Evolutionary conservation across 176 grass and related monocot genomes (phyloP).

Genomic region (Elymus sibiricus): DNA sequence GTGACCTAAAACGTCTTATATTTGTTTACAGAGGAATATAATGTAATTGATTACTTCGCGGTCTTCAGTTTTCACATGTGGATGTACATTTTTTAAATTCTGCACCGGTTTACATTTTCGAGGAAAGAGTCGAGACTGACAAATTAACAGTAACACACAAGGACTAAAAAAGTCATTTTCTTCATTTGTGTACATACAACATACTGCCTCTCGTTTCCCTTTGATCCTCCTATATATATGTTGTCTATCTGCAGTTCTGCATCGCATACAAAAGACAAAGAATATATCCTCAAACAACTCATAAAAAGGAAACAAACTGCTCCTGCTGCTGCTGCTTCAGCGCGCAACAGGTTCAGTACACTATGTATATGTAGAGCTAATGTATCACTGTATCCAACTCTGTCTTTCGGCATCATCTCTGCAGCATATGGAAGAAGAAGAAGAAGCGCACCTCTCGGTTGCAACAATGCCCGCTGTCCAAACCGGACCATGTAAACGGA

Average conservation of each 20-base stretch:
- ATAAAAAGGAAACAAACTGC: constrained; percentile 19
- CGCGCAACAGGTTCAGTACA: constrained; percentile 21
- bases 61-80: constrained; percentile 18
- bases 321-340: not conserved
- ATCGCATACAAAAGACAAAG: constrained; percentile 21
- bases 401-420: not conserved
- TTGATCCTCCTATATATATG: constrained; percentile 9
- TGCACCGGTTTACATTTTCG: not conserved
- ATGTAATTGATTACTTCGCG: too few species aligned
- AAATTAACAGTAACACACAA: not conserved
- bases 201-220: constrained; percentile 9
- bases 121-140: not conserved
- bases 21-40: too few species aligned
- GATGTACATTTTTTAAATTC: not conserved
- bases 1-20: too few species aligned
- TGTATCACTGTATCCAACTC: constrained; percentile 25
- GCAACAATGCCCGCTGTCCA: not conserved
- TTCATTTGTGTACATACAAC: constrained; percentile 16
- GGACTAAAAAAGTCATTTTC: not conserved
- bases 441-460: not conserved
- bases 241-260: constrained; percentile 19
- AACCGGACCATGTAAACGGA: not conserved
- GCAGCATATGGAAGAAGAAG: not conserved
- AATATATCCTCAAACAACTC: not conserved
- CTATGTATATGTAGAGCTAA: constrained; percentile 28